Base-by-base conservation (phyloP, 164 flowering plant species). In the Hamamelis virginiana region DNA sequence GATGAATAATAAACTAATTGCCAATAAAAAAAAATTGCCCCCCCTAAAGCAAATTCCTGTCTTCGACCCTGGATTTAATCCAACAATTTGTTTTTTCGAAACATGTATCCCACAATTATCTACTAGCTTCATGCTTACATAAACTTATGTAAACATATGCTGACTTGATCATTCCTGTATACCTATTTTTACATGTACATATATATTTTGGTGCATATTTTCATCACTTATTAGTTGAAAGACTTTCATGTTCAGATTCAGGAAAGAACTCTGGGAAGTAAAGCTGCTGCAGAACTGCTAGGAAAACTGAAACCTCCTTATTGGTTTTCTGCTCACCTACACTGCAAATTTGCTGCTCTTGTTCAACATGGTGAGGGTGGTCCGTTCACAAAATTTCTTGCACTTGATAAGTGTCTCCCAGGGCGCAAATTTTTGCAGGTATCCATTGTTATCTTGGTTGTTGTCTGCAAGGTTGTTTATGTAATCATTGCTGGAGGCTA, bases 271-370 rank as follows among this genome's bases (percentile, higher is more conserved):
- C 77, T 95, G 64, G 97, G 98, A 72, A 95, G 89, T 78, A 82
- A 80, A 77, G 81, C 99, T 72, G 99, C 97, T 50, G 89, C 94
- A 70, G 81, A 85, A 68, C 72, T 95, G 71, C 77, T 95, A 59
- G 87, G 86, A 68, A 88, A 86, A 70, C 74, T 95, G 72, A 91
- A 81, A 65, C 98, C 98, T 47, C 74, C 89, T n/a, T 90, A 92
- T 71, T 95, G 97, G 98, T 92, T 95, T 79, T 89, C 97, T 41
- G 99, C 97, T 73, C 99, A 95, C 74, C 84, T 95, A 48, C 99
- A 95, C 78, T 95, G 98, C 84, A 87, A 89, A 78, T 95, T 92
- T 82, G 77, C 97, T 52, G 97, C 99, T 69, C 68, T 85, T 69
- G 94, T 92, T 74, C 97, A 87, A 70, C 98, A 94, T 81, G 93